Evolutionary conservation across 2,329 filamentous ascomycete genomes (phyloP).

Genomic region (Fusarium mundagurra): DNA sequence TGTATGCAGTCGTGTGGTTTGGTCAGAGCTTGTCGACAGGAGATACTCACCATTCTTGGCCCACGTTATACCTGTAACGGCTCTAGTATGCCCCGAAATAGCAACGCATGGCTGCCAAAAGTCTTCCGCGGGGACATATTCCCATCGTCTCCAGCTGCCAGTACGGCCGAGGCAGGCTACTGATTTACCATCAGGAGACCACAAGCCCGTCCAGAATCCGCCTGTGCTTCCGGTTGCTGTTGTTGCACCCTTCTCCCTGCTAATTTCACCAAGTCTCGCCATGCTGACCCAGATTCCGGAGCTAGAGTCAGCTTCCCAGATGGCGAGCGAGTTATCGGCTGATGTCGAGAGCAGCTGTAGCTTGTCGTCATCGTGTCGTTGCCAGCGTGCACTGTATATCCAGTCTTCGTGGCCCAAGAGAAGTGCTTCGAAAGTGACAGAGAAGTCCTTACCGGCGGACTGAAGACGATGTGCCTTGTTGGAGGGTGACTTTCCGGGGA

Average conservation of each 20-base stretch:
- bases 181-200: conserved; percentile 79
- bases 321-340: conserved; percentile 91
- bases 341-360: conserved; percentile 87
- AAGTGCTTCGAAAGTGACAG: conserved; percentile 91
- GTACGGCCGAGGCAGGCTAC: conserved; percentile 89
- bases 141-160: conserved; percentile 93
- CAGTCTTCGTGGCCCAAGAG: conserved; percentile 97
- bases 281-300: conserved; percentile 93
- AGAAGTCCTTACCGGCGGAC: conserved; percentile 70
- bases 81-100: conserved; percentile 83
- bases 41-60: conserved; percentile 83
- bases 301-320: conserved; percentile 86
- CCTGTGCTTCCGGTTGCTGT: conserved; percentile 96
- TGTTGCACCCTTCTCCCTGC: conserved; percentile 92
- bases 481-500: conserved; percentile 77
- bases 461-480: conserved; percentile 89
- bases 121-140: conserved; percentile 67
- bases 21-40: conserved; percentile 88
- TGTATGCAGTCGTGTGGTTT: conserved; percentile 89
- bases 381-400: conserved; percentile 92
- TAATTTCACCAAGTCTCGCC: conserved; percentile 90
- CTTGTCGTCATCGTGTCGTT: conserved; percentile 59
- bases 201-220: conserved; percentile 95
- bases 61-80: conserved; percentile 87
- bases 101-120: conserved; percentile 81